Evolutionary conservation across 2,329 filamentous ascomycete genomes (phyloP).

Genomic region (Colletotrichum sp.): DNA sequence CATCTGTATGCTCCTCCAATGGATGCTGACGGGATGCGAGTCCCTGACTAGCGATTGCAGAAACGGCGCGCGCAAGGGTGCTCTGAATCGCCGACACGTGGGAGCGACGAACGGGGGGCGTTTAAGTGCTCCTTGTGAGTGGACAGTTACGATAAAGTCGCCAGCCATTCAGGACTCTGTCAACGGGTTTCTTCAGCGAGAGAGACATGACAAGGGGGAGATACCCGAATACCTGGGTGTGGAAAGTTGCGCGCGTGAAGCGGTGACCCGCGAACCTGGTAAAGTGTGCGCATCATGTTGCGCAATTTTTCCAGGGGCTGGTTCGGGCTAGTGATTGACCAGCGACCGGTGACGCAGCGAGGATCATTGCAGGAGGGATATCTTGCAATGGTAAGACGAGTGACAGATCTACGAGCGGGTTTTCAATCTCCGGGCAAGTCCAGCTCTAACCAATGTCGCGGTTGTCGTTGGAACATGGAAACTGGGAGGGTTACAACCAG

Average conservation of each 20-base stretch:
- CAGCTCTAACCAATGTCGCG: too few species aligned
- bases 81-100: neutral
- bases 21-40: neutral
- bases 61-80: neutral
- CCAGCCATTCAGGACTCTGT: neutral
- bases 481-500: neutral
- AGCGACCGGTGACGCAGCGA: neutral
- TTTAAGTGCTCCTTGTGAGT: rapidly evolving
- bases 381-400: rapidly evolving
- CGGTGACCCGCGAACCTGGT: neutral
- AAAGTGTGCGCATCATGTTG: neutral
- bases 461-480: too few species aligned
- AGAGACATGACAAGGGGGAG: neutral
- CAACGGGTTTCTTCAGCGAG: neutral
- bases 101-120: neutral
- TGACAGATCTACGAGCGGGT: neutral
- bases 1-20: neutral
- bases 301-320: neutral
- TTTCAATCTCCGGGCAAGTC: too few species aligned
- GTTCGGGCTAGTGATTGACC: neutral
- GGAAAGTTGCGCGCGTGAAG: neutral
- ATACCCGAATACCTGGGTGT: neutral
- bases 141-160: neutral
- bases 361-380: rapidly evolving
- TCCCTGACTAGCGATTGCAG: neutral